phyloP scores from a whole-genome alignment of 768 basidiomycete species.

The Paxillus rubicundulus region DNA sequence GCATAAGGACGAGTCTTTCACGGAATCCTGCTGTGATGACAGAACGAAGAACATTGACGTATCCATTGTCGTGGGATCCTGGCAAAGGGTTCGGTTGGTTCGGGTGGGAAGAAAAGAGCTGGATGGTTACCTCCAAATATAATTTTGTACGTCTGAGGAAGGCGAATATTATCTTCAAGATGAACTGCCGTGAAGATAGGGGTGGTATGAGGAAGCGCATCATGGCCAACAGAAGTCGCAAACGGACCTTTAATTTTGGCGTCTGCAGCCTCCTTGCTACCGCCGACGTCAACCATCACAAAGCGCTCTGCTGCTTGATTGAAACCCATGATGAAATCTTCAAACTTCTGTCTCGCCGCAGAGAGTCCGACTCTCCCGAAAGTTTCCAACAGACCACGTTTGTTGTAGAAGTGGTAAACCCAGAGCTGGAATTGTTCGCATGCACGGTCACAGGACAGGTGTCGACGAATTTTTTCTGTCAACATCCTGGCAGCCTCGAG shows the following conservation, averaged over 20 bases:
- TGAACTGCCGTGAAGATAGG: constrained; percentile 30
- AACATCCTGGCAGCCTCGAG: constrained; percentile 52
- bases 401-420: constrained; percentile 64
- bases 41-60: constrained; percentile 58
- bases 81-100: constrained; percentile 1
- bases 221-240: not conserved
- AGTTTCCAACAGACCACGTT: constrained; percentile 54
- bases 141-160: constrained; percentile 63
- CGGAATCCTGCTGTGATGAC: constrained; percentile 63
- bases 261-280: constrained; percentile 71
- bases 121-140: constrained; percentile 58
- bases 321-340: constrained; percentile 67
- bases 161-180: constrained; percentile 41
- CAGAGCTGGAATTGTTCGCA: constrained; percentile 46
- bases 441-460: constrained; percentile 19
- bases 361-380: constrained; percentile 37
- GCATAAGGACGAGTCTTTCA: constrained; percentile 63
- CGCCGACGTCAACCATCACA: constrained; percentile 67
- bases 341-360: constrained; percentile 43
- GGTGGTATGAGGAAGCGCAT: constrained; percentile 7
- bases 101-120: constrained; percentile 3
- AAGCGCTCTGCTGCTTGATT: constrained; percentile 69
- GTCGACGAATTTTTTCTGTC: constrained; percentile 28
- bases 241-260: constrained; percentile 67
- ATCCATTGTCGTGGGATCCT: constrained; percentile 77